Conservation (phyloP, 2,329 filamentous ascomycete species). For the Whalleya microplaca region DNA sequence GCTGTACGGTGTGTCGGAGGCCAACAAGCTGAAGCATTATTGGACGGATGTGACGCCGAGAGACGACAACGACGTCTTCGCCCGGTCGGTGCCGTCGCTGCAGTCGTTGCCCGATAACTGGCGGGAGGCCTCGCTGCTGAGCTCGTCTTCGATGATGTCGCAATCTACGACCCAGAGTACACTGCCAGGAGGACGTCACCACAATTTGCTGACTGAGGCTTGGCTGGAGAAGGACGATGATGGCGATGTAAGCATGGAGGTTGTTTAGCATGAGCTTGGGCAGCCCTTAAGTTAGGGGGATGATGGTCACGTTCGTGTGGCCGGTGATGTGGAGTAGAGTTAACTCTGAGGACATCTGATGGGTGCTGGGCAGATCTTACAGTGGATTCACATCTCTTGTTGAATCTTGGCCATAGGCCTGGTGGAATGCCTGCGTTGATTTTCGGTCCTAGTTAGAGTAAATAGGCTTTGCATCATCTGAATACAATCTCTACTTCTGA, state of each 20-base stretch:
- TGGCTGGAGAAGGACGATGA: slow-evolving; percentile 14
- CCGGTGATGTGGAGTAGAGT: no score
- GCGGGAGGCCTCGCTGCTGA: neutral
- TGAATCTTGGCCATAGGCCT: neutral
- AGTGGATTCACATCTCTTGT: no score
- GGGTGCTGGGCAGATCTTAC: no score
- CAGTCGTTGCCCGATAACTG: neutral
- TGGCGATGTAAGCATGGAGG: neutral
- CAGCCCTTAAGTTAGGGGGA: neutral
- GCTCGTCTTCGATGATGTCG: neutral
- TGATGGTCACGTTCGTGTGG: neutral
- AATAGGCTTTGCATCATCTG: neutral
- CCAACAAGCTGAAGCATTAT: slow-evolving; percentile 14
- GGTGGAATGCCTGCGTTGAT: neutral
- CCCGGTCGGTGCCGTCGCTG: no score
- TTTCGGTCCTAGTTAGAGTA: neutral
- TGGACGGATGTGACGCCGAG: slow-evolving; percentile 17
- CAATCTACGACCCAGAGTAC: no score
- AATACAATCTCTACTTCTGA: neutral
- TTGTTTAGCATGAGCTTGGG: slow-evolving; percentile 1
- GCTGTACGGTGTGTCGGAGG: slow-evolving; percentile 14
- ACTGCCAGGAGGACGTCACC: no score
- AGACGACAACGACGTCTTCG: neutral
- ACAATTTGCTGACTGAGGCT: slow-evolving; percentile 15
- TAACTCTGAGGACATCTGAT: no score